Conservation (phyloP, 768 basidiomycete species). For the Lactarius hengduanensis region DNA sequence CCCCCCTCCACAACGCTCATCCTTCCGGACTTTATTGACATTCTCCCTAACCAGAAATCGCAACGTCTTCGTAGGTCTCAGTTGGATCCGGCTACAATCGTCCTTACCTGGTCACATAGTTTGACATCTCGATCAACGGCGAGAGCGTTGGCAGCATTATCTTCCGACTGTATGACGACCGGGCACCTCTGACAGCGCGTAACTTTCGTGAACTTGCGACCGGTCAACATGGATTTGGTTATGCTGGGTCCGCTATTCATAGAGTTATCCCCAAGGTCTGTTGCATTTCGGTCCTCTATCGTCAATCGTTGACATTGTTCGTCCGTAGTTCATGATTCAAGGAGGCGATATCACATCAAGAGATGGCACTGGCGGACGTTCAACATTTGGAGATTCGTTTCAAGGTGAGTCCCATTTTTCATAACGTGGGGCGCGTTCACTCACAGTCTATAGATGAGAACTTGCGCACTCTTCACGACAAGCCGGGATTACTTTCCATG, state of each 20-base stretch:
- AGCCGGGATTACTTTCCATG: constrained; percentile 73
- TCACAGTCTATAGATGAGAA: constrained; percentile 54
- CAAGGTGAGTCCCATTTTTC: constrained; percentile 44
- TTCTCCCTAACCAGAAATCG: constrained; percentile 1
- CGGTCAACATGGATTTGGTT: constrained; percentile 49
- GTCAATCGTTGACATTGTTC: not conserved
- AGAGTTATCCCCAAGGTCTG: constrained; percentile 65
- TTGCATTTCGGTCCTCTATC: constrained; percentile 9
- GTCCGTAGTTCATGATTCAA: constrained; percentile 70
- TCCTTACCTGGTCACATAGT: constrained; percentile 28
- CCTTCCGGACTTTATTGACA: not conserved
- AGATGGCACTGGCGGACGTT: constrained; percentile 78
- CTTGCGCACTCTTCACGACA: constrained; percentile 61
- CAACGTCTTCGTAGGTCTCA: constrained; percentile 22
- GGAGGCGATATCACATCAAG: constrained; percentile 82
- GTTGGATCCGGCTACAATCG: not conserved
- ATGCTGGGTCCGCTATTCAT: constrained; percentile 49
- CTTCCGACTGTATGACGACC: constrained; percentile 57
- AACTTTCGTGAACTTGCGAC: constrained; percentile 61
- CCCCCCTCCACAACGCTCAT: not conserved
- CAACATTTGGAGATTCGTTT: constrained; percentile 83
- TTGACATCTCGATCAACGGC: constrained; percentile 37
- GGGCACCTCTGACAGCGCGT: constrained; percentile 45
- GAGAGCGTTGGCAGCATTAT: constrained; percentile 41
- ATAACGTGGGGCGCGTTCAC: not conserved